These are phyloP conservation scores for Ceratocystis alfenasii DNA, from an alignment of 2,329 filamentous ascomycete genomes.

Conservation along the genomic window DNA sequence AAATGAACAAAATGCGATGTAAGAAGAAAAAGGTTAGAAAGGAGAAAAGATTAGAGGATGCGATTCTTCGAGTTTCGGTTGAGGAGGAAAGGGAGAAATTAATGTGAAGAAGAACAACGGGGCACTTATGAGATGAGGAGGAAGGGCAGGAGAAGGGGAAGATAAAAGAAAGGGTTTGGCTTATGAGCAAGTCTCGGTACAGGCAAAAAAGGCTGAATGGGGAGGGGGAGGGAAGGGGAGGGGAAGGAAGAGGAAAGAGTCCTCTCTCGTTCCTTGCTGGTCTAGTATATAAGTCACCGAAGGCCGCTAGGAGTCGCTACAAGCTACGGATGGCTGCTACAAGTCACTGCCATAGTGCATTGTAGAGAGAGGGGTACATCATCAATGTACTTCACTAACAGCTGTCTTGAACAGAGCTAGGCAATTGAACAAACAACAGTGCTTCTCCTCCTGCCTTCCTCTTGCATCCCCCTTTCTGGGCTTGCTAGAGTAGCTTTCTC, in stretches of 20 bases:
- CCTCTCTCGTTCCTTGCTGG: too few relatives aligned
- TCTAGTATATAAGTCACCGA: too few relatives aligned
- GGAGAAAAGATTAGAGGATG: background rate
- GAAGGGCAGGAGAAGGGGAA: background rate
- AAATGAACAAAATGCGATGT: slow-evolving; percentile 9
- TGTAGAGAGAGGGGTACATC: too few relatives aligned
- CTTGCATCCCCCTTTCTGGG: too few relatives aligned
- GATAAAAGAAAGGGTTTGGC: slow-evolving; percentile 20
- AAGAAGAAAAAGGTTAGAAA: slow-evolving; percentile 4
- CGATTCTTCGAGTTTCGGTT: background rate
- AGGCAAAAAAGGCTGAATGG: background rate
- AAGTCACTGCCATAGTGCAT: too few relatives aligned
- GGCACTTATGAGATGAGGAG: slow-evolving; percentile 13
- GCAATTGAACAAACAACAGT: too few relatives aligned
- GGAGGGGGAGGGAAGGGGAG: background rate
- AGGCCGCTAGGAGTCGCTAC: too few relatives aligned
- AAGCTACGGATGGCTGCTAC: too few relatives aligned
- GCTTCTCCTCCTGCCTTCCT: too few relatives aligned
- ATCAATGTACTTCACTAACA: too few relatives aligned
- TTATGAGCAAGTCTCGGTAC: background rate
- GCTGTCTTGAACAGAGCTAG: too few relatives aligned
- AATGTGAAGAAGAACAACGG: slow-evolving; percentile 17
- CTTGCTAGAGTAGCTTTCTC: too few relatives aligned
- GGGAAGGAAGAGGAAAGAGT: background rate
- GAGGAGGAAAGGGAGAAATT: slow-evolving; percentile 18